These are phyloP conservation scores for Rosa multiflora DNA, from an alignment of 306 rosid species.

Conservation along the genomic window DNA sequence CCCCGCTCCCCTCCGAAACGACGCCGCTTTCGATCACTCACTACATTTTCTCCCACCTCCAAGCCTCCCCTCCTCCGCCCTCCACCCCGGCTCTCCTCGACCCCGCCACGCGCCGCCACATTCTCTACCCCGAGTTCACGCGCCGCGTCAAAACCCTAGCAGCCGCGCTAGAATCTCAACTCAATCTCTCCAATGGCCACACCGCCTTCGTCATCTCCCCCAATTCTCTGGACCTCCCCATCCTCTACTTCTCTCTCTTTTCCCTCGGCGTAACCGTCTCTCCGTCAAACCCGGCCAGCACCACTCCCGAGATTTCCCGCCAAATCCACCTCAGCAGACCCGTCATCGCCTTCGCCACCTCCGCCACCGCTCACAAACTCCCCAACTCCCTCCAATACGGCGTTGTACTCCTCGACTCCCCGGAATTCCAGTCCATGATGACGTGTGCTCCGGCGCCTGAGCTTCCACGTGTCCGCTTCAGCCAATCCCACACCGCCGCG, in stretches of 20 bases:
- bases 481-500: slow-evolving; percentile 33
- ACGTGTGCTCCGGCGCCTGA: neutral
- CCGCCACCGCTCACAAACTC: slow-evolving; percentile 22
- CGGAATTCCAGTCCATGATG: slow-evolving; percentile 36
- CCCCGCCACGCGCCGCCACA: slow-evolving; percentile 11
- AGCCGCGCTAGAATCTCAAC: slow-evolving; percentile 1
- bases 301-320: slow-evolving; percentile 25
- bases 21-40: slow-evolving; percentile 29
- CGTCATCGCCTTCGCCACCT: slow-evolving; percentile 35
- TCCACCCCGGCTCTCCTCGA: slow-evolving; percentile 32
- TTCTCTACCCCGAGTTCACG: slow-evolving; percentile 29
- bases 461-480: slow-evolving; percentile 9
- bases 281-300: slow-evolving; percentile 34
- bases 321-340: slow-evolving; percentile 34
- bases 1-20: slow-evolving; percentile 25
- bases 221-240: slow-evolving; percentile 26
- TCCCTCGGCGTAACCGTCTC: slow-evolving; percentile 35
- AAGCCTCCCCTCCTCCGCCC: slow-evolving; percentile 18
- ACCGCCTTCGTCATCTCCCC: slow-evolving; percentile 35
- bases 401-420: slow-evolving; percentile 26
- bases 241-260: slow-evolving; percentile 35
- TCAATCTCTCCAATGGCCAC: slow-evolving; percentile 15
- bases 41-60: slow-evolving; percentile 27
- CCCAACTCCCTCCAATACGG: slow-evolving; percentile 16
- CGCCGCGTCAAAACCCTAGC: slow-evolving; percentile 25